Evolutionary conservation across 148 eudicot species (phyloP).

Genomic region (Heliamphora exappendiculata): DNA sequence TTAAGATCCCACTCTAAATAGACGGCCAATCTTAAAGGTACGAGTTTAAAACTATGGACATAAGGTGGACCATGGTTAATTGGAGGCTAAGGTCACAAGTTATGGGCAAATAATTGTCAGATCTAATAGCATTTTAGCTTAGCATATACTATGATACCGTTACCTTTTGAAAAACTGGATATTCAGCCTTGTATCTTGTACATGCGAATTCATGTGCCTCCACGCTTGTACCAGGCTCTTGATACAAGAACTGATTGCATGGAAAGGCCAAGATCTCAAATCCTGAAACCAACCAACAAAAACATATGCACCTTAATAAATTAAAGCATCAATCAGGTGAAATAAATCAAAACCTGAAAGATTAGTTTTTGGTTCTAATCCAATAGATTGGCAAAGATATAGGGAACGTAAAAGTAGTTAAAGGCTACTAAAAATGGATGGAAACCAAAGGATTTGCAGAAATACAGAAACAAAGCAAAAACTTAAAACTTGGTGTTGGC

Average conservation of each 20-base stretch:
- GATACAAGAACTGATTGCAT: conserved; percentile 81
- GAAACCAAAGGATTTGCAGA: background rate
- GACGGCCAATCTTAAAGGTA: background rate
- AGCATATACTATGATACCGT: background rate
- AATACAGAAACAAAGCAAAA: background rate
- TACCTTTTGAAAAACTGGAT: conserved; percentile 84
- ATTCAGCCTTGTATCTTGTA: conserved; percentile 75
- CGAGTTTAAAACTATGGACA: background rate
- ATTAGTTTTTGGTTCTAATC: background rate
- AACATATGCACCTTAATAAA: background rate
- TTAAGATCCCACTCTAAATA: background rate
- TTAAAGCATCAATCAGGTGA: background rate
- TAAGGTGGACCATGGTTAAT: background rate
- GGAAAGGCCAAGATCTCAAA: conserved; percentile 92
- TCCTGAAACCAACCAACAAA: conserved; percentile 31
- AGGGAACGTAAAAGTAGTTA: too few species aligned
- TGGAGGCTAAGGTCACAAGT: background rate
- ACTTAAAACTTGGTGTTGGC: background rate
- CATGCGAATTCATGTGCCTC: conserved; percentile 75
- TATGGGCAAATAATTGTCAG: background rate
- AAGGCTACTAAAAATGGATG: background rate
- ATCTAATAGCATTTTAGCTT: background rate
- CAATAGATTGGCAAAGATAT: too few species aligned
- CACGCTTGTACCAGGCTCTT: conserved; percentile 77
- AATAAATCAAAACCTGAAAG: background rate